Percentiles rank a stretch among this genome's conserved stretches.
phyloP scores from a whole-genome alignment of 208 protist species.

The Porcisia hertigi region DNA sequence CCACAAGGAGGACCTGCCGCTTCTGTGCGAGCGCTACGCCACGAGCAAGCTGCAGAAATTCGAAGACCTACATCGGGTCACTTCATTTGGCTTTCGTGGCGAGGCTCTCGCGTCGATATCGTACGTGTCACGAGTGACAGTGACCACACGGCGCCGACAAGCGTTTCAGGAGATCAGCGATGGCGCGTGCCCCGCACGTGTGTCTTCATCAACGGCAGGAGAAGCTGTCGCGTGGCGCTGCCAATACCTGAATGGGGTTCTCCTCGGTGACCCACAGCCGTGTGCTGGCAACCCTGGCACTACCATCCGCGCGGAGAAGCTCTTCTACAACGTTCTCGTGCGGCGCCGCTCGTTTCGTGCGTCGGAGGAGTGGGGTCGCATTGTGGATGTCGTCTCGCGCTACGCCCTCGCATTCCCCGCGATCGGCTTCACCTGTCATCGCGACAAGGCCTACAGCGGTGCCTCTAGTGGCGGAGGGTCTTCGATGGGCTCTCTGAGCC shows the following conservation, averaged over 20 bases:
- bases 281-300: slow-evolving; percentile 87
- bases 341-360: slow-evolving; percentile 77
- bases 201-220: not conserved
- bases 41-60: slow-evolving; percentile 94
- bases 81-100: slow-evolving; percentile 93
- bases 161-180: not conserved
- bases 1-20: slow-evolving; percentile 90
- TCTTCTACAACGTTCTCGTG: slow-evolving; percentile 89
- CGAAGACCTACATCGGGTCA: slow-evolving; percentile 86
- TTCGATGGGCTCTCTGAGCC: not conserved
- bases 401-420: slow-evolving; percentile 87
- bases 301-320: slow-evolving; percentile 81
- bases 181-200: not conserved
- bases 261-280: slow-evolving; percentile 79
- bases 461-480: not conserved
- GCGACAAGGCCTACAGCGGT: slow-evolving; percentile 30
- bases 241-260: slow-evolving; percentile 91
- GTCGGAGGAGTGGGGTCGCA: slow-evolving; percentile 92
- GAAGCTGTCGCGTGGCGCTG: slow-evolving; percentile 52
- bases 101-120: slow-evolving; percentile 91
- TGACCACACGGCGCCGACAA: slow-evolving; percentile 58
- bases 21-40: slow-evolving; percentile 97
- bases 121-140: slow-evolving; percentile 77
- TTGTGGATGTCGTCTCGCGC: slow-evolving; percentile 90
- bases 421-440: slow-evolving; percentile 73